These are phyloP conservation scores for Lizanozyma gosingica DNA, from an alignment of 1,139 yeast species.

Conservation along the genomic window DNA sequence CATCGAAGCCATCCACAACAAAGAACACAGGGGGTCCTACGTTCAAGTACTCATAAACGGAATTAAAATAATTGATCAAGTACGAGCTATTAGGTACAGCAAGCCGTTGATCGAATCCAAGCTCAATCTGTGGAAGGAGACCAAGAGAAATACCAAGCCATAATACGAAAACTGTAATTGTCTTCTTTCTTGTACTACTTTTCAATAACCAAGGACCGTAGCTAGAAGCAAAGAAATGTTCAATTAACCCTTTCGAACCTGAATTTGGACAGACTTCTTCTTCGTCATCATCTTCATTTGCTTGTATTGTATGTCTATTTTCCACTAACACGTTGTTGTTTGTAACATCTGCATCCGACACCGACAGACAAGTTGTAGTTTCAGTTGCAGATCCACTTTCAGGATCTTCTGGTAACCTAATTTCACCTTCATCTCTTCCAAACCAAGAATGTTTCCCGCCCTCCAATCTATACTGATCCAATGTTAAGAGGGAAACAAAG, in stretches of 20 bases:
- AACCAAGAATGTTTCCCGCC: slow-evolving; percentile 30
- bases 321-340: too few relatives aligned
- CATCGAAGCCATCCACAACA: slow-evolving; percentile 58
- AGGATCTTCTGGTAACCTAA: slow-evolving; percentile 3
- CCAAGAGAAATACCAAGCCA: slow-evolving; percentile 65
- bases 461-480: slow-evolving; percentile 60
- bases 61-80: slow-evolving; percentile 68
- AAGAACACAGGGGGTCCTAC: slow-evolving; percentile 92
- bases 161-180: slow-evolving; percentile 45
- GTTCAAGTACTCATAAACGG: slow-evolving; percentile 62
- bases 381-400: not conserved
- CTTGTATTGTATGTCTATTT: not conserved
- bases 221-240: slow-evolving; percentile 22
- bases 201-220: slow-evolving; percentile 55
- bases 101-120: slow-evolving; percentile 83
- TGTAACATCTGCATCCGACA: not conserved
- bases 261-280: slow-evolving; percentile 19
- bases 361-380: not conserved
- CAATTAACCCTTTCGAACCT: slow-evolving; percentile 12
- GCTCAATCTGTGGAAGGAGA: slow-evolving; percentile 55
- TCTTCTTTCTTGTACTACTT: slow-evolving; percentile 34
- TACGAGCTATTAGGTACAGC: slow-evolving; percentile 84
- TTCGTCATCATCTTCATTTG: slow-evolving; percentile 9
- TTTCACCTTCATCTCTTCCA: slow-evolving; percentile 3
- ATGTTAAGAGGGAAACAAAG: slow-evolving; percentile 61